A percentile compares a stretch with the other conserved stretches of the same genome.
Conservation (phyloP, 2,329 filamentous ascomycete genomes). For the Polytolypa hystricis region DNA sequence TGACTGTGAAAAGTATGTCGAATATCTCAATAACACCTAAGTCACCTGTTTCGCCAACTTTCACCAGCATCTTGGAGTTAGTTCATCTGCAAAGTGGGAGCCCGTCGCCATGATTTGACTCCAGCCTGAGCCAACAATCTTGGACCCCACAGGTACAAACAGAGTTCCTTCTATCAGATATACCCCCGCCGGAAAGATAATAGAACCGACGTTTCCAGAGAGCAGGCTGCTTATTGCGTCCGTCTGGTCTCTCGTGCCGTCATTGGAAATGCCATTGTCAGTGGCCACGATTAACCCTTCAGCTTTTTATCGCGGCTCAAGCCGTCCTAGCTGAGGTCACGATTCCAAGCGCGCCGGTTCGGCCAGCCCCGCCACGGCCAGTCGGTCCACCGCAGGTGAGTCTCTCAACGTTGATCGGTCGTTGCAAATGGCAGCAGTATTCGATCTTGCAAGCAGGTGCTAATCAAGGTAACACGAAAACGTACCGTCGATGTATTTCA, state of each 20-base stretch:
- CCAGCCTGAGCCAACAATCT: conserved; percentile 48
- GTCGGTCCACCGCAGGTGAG: too few species aligned
- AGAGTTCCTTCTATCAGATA: conserved; percentile 62
- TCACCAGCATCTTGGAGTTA: conserved; percentile 18
- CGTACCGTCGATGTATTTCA: too few species aligned
- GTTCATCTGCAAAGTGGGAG: conserved; percentile 17
- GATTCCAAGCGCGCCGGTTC: too few species aligned
- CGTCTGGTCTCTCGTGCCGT: conserved; percentile 5
- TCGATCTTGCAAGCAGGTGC: too few species aligned
- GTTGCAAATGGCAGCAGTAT: too few species aligned
- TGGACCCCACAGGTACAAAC: conserved; percentile 48
- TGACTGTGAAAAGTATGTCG: conserved; percentile 25
- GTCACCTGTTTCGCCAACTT: conserved; percentile 22
- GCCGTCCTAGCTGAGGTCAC: too few species aligned
- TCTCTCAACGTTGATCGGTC: too few species aligned
- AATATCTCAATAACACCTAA: conserved; percentile 26
- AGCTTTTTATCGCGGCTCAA: too few species aligned
- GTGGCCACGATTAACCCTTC: conserved; percentile 6
- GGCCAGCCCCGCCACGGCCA: too few species aligned
- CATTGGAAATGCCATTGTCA: conserved; percentile 3
- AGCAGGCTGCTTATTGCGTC: conserved; percentile 5
- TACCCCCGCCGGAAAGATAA: conserved; percentile 64
- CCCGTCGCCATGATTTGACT: conserved; percentile 23
- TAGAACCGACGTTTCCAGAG: conserved; percentile 27
- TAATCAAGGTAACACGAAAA: too few species aligned